Conservation (phyloP, 371 early-diverging fungal species). For the Quaeritorhiza haematococci region DNA sequence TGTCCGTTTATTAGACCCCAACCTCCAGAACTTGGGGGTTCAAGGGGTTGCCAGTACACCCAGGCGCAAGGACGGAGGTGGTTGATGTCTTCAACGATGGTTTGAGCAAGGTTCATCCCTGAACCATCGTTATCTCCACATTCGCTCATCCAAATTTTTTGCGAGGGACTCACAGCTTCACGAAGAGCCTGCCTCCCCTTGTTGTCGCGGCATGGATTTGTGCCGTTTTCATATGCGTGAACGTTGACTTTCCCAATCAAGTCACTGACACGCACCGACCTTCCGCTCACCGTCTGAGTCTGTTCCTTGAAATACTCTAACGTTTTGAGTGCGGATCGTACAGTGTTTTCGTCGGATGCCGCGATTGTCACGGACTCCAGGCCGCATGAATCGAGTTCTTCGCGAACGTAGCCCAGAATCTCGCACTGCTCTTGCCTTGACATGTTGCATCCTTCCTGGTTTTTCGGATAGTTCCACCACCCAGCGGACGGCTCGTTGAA, state of each 20-base stretch:
- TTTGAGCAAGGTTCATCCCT: constrained; percentile 7
- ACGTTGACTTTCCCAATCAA: constrained; percentile 16
- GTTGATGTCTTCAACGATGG: constrained; percentile 16
- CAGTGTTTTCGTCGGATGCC: constrained; percentile 14
- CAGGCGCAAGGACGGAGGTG: constrained; percentile 14
- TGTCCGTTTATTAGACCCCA: not conserved
- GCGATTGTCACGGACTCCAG: not conserved
- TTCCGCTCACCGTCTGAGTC: not conserved
- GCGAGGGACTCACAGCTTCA: not conserved
- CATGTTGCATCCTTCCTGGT: constrained; percentile 15
- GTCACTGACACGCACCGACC: not conserved
- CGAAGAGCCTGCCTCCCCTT: constrained; percentile 7
- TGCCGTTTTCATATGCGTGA: constrained; percentile 9
- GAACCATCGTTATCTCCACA: not conserved
- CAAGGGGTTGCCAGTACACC: constrained; percentile 18
- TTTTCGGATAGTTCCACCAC: constrained; percentile 9
- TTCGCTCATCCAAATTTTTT: not conserved
- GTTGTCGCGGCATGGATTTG: constrained; percentile 1
- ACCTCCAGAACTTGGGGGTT: constrained; percentile 7
- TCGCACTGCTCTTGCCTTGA: not conserved
- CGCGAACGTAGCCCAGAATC: constrained; percentile 2
- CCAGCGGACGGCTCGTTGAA: constrained; percentile 21
- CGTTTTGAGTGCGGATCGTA: not conserved
- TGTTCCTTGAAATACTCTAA: not conserved
- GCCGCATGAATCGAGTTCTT: not conserved